These are phyloP conservation scores for Aspergillus diversus DNA, from an alignment of 495 filamentous ascomycete genomes.

Conservation along the genomic window DNA sequence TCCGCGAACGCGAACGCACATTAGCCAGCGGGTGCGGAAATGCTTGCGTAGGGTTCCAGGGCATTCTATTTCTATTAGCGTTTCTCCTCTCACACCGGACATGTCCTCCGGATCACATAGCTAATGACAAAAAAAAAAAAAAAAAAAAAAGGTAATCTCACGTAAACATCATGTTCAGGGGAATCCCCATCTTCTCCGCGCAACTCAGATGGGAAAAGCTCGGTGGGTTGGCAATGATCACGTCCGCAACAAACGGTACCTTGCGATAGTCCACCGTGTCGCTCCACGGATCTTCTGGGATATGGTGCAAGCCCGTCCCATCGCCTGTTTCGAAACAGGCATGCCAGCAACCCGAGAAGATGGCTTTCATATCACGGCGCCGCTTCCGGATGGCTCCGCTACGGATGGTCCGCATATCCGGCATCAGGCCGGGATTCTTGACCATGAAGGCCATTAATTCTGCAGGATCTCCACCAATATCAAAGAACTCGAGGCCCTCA, in stretches of 20 bases:
- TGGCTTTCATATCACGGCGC: slow-evolving; percentile 68
- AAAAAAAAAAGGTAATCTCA: slow-evolving; percentile 45
- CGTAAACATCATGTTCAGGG: slow-evolving; percentile 84
- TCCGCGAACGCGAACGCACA: slow-evolving; percentile 55
- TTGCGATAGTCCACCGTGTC: slow-evolving; percentile 35
- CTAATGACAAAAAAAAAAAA: too few species aligned
- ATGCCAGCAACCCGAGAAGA: slow-evolving; percentile 78
- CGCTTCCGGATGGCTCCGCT: slow-evolving; percentile 69
- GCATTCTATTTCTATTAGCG: slow-evolving; percentile 52
- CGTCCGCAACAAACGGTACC: slow-evolving; percentile 74
- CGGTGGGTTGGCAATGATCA: slow-evolving; percentile 83
- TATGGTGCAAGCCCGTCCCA: slow-evolving; percentile 49
- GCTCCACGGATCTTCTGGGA: slow-evolving; percentile 46
- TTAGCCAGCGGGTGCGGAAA: slow-evolving; percentile 61
- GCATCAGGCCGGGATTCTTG: slow-evolving; percentile 80
- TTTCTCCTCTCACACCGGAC: too few species aligned
- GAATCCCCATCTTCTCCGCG: slow-evolving; percentile 78
- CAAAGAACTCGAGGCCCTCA: slow-evolving; percentile 78
- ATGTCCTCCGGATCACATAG: too few species aligned
- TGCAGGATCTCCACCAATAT: slow-evolving; percentile 75
- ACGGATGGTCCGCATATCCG: slow-evolving; percentile 65
- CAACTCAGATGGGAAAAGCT: slow-evolving; percentile 82
- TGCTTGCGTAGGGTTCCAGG: slow-evolving; percentile 55
- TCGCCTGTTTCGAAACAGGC: slow-evolving; percentile 70
- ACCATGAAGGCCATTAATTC: slow-evolving; percentile 89